Evolutionary conservation across 1,139 yeast species (phyloP), one percentile per base, ranked within the genome.

Genomic region (Nakaseomyces glabratus): DNA sequence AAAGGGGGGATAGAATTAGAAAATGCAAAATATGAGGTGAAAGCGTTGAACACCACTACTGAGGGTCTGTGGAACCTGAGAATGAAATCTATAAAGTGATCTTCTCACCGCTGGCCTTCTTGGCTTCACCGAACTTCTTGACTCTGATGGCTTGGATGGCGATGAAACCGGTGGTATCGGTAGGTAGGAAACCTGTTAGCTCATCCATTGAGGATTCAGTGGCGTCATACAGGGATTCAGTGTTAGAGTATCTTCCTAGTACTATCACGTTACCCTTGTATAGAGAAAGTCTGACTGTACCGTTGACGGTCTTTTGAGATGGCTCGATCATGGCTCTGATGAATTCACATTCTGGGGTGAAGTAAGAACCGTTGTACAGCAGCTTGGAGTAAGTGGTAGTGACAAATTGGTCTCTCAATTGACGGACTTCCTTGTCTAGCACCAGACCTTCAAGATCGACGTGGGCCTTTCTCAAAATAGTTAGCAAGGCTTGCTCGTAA

Each of bases 171-270:
- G 93, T 70, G 44, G 98, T 85, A 62, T 90, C 97, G 61, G 82
- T 88, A 43, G 98, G 98, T 54, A 85, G 80, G 72, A 90, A 90
- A 41, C 96, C 98, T 41, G 97, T 88, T 57, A 90, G 77, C 68
- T 90, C 97, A 65, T 90, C 98, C 98, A 90, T 90, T 13, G 97
- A 88, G 16, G 97, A 86, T 63, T 88, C 96, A 42, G 95, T 85
- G 48, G 95, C 96, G 62, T 90, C 97, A 63, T 90, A 90, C 53
- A 90, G 75, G 68, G 86, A 88, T 68, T 88, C 97, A 43, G 97
- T 85, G 45, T 79, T 80, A 18, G 96, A 85, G 44, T 80, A 86
- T 73, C 98, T 85, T 59, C 98, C 98, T 58, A 88, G 73, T 47
- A 90, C 74, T 38, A 69, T 66, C 51, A 86, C 66, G 42, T 76